A percentile compares a stretch with the other conserved stretches of the same genome.
Conservation (phyloP, 2,329 filamentous ascomycete species). For the Sordariomycetes sp. region DNA sequence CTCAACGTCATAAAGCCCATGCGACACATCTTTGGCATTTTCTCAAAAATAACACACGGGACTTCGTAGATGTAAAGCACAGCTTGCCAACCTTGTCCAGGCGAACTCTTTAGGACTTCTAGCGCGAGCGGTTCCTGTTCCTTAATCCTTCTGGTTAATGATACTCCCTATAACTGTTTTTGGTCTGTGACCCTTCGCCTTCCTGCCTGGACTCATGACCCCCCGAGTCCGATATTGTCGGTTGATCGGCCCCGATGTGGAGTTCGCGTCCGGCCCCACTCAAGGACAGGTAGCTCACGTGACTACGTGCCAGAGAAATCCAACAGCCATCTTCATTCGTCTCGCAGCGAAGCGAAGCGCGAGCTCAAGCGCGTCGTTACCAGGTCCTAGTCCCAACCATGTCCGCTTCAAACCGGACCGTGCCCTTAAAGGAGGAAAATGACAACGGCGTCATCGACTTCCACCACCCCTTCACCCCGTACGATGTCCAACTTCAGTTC, state of each 20-base stretch:
- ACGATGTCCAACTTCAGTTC: conserved; percentile 78
- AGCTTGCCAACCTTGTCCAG: too few relatives aligned
- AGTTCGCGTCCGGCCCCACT: not conserved
- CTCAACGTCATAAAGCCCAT: too few relatives aligned
- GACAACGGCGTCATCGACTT: conserved; percentile 43
- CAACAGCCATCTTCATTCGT: not conserved
- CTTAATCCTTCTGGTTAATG: too few relatives aligned
- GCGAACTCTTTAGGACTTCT: too few relatives aligned
- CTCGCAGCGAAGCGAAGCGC: not conserved
- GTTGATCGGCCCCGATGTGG: not conserved
- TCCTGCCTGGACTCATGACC: not conserved
- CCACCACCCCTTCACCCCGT: conserved; percentile 79
- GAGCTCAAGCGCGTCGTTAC: not conserved
- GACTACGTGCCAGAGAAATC: not conserved
- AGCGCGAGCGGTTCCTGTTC: too few relatives aligned
- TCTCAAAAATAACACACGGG: too few relatives aligned
- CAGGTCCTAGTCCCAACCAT: not conserved
- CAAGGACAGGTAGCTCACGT: not conserved
- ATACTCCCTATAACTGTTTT: too few relatives aligned
- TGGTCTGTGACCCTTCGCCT: too few relatives aligned
- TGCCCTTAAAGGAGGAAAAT: not conserved
- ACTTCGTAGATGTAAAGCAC: too few relatives aligned
- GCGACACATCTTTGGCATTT: too few relatives aligned
- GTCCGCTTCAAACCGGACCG: not conserved
- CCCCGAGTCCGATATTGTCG: not conserved